Evolutionary conservation across 306 rosid genomes (phyloP), one percentile per base, ranked within the genome.

Genomic region (Sindora glabra): DNA sequence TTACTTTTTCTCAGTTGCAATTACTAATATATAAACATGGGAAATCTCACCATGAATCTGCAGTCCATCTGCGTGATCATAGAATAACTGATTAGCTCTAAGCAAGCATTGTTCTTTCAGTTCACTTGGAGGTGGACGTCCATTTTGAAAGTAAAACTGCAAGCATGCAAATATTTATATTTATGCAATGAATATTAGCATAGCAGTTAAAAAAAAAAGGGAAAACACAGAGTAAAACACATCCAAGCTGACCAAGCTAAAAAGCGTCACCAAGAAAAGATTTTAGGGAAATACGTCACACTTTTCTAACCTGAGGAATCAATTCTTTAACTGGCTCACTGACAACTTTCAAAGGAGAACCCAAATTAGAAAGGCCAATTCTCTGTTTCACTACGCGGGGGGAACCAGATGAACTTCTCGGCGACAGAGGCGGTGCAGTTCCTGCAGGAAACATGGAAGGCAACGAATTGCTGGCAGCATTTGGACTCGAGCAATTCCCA

Each of bases 371-470:
- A 56, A 82, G 99, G 49, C 97, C 97, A 59, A 77, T 69, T 86
- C 99, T 89, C 38, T 77, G 97, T 73, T 85, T 94, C 83, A 82
- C 82, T 63, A 84, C 30, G 58, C 99, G 95, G 69, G 99, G 99
- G 75, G 99, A 94, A 51, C 99, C 97, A 14, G 97, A 73, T 44
- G 80, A 45, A 70, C 99, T 94, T 63, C 99, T 82, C 0, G 99
- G 99, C 17, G 99, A 94, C 46, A 94, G 77, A 22, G 99, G 99
- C 2, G 99, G 99, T 23, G 94, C 99, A 77, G 94, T 89, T 63
- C 99, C 99, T 0, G 99, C 99, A 26, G 97, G 97, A 84, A 94
- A 94, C 94, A 94, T 86, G 57, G 99, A 94, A 34, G 99, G 99
- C 81, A 94, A 71, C 24, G 97, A 65, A 79, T 65, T 86, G 89